Conservation (phyloP, 116 monocot species). For the Iris pallida region DNA sequence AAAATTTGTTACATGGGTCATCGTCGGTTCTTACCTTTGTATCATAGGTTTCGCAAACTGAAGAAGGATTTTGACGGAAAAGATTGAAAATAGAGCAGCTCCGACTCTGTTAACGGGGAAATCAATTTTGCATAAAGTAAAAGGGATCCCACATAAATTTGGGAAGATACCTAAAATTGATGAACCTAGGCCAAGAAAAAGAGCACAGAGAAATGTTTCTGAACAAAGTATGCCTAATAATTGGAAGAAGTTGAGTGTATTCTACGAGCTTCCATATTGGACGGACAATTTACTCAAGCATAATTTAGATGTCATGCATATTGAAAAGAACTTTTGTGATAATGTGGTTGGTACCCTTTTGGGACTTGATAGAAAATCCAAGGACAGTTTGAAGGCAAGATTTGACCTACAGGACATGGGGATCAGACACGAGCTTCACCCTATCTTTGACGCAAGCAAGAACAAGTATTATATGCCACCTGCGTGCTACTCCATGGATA, state of each 20-base stretch:
- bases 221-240: no score
- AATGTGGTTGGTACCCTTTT: conserved; percentile 1
- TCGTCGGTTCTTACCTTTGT: neutral
- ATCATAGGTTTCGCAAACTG: neutral
- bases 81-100: neutral
- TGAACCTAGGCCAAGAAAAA: neutral
- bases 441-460: no score
- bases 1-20: no score
- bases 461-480: neutral
- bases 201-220: no score
- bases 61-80: neutral
- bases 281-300: neutral
- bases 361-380: neutral
- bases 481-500: neutral
- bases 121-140: no score
- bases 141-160: neutral
- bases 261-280: conserved; percentile 9
- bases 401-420: neutral
- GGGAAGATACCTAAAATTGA: neutral
- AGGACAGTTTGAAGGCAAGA: neutral
- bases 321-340: conserved; percentile 13
- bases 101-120: no score
- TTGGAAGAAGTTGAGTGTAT: no score
- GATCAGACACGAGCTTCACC: neutral
- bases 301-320: conserved; percentile 17